These are phyloP conservation scores for Daldinia decipiens DNA, from an alignment of 495 filamentous ascomycete genomes.

Conservation along the genomic window DNA sequence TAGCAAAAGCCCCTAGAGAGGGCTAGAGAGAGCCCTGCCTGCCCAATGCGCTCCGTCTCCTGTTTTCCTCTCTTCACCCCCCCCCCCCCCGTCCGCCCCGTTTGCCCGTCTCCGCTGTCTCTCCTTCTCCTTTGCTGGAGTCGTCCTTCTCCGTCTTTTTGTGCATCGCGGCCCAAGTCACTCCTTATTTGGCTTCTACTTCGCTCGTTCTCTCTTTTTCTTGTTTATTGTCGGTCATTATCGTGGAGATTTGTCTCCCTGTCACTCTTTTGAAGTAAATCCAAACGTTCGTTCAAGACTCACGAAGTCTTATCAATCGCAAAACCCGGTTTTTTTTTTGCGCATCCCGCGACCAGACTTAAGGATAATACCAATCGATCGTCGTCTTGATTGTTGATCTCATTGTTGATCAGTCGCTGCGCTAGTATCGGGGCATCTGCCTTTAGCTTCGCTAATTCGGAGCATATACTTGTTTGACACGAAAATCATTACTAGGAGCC, in stretches of 20 bases:
- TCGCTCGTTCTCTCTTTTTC: slow-evolving; percentile 23
- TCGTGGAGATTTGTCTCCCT: slow-evolving; percentile 36
- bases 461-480: slow-evolving; percentile 38
- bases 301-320: slow-evolving; percentile 6
- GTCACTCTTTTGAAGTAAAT: slow-evolving; percentile 40
- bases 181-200: slow-evolving; percentile 24
- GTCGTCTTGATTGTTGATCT: slow-evolving; percentile 35
- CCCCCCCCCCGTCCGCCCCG: slow-evolving; percentile 13
- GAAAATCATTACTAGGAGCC: slow-evolving; percentile 23
- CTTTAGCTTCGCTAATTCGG: slow-evolving; percentile 18
- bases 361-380: slow-evolving; percentile 27
- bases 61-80: slow-evolving; percentile 8
- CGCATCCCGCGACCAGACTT: slow-evolving; percentile 21
- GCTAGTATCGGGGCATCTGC: slow-evolving; percentile 29
- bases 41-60: slow-evolving; percentile 35
- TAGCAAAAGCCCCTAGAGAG: neutral
- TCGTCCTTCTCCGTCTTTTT: slow-evolving; percentile 19
- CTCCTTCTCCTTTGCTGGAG: slow-evolving; percentile 34
- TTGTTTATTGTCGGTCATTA: slow-evolving; percentile 38
- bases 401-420: slow-evolving; percentile 36
- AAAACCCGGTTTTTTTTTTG: slow-evolving; percentile 23
- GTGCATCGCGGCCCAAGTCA: slow-evolving; percentile 25
- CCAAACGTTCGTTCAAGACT: slow-evolving; percentile 22
- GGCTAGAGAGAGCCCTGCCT: slow-evolving; percentile 3
- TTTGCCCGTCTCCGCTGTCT: slow-evolving; percentile 12